Base-by-base conservation (phyloP, 2,329 filamentous ascomycete species). In the Aspergillus flavus region DNA sequence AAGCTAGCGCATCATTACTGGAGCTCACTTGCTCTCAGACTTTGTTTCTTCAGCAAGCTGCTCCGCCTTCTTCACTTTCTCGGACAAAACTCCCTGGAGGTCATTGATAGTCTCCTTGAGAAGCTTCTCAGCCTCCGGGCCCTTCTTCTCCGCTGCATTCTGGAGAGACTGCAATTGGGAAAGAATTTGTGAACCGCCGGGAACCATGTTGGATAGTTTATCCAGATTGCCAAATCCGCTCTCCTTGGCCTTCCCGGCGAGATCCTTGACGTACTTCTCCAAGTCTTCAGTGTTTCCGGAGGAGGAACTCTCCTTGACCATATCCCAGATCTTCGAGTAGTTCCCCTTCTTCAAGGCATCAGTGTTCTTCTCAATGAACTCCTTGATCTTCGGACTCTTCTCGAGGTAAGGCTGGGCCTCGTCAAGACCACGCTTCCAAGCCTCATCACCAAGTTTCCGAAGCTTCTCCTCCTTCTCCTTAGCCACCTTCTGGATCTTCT, bases 351-450 rank as follows among this genome's bases (percentile, higher is more conserved):
- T 92, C 56, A 94, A 78, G 0, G 83, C 77, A 61, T 91, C 87
- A 54, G 84, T 83, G 76, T 94, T 93, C 72, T 90, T 81, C 80
- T 92, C 89, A 1, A 93, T 74, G 0, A 92, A 75, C 76, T 92
- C 82, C 81, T 92, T 93, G 63, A 91, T 79, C 79, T 91, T 82
- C n/a, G 90, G 89, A 76, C 87, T 91, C 83, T 92, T 92, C 69
- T 93, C 90, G 0, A 93, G 83, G 63, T 87, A 86, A 0, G 90
- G 89, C 81, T 91, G 88, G 41, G 87, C 88, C 76, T 91, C 82
- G 77, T 93, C 87, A 54, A 91, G 73, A 0, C 86, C 89, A 80
- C 91, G 90, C 67, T 87, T 82, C 89, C 89, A 93, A 0, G 88
- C 87, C 76, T 92, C 84, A 46, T 93, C 89, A 26, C 89, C 89